Evolutionary conservation across 2,329 filamentous ascomycete genomes (phyloP), one percentile per base, ranked within the genome.

Genomic region (Aspergillus hiratsukae): DNA sequence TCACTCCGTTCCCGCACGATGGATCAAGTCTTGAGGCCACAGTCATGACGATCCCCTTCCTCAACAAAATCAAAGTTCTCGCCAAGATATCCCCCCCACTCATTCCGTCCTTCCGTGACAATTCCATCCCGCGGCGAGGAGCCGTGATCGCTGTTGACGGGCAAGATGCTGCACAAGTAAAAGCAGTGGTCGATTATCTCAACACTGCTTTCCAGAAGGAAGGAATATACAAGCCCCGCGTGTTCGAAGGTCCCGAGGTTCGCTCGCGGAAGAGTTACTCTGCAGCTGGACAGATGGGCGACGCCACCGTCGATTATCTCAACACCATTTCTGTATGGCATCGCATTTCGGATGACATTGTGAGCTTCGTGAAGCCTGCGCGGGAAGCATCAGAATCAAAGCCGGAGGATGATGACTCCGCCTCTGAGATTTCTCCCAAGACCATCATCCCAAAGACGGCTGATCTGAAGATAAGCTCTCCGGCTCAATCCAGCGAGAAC

Each of bases 91-190:
- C 88, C 48, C 89, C 87, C 25, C 86, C 89, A 0, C 77, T 90
- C 14, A 74, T 76, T 5, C 64, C 66, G 1, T 64, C 66, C 27
- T 71, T 70, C 56, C 65, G 64, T 4, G 64, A 69, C 43, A 58
- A 61, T 9, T 56, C 50, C 19, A 57, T 63, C 5, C 78, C 65
- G 63, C 76, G 78, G 6, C 83, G 91, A n/a, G 92, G 93, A 0
- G 84, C 89, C 0, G 83, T 97, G 40, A 87, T 97, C 59, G 88
- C 90, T 0, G 78, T 97, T 28, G 93, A 97, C 72, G 92, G 92
- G 0, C 81, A 87, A 19, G 83, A 87, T 56, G 71, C 76, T 1
- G 79, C 82, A 9, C 83, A 89, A 3, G 86, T 90, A 3, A 76
- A 80, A 3, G 81, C 83, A 19, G 83, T 96, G 21, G 81, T 88